Conservation (phyloP, 2,329 filamentous ascomycete genomes). For the Trichoderma cornu-damae region DNA sequence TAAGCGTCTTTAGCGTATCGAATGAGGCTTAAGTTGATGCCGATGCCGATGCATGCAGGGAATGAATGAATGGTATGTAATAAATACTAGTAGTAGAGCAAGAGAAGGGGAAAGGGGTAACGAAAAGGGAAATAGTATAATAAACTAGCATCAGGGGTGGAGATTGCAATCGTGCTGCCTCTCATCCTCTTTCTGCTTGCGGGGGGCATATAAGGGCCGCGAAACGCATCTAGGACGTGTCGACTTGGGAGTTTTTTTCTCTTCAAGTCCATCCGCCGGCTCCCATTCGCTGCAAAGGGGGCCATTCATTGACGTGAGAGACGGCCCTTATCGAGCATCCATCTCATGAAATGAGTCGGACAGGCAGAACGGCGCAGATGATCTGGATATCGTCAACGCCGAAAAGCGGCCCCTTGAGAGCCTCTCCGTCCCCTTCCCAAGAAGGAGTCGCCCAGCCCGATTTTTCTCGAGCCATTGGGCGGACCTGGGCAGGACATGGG, state of each 20-base stretch:
- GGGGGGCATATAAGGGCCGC: neutral
- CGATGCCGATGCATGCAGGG: constrained; percentile 3
- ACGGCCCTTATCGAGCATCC: neutral
- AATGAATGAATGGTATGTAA: neutral
- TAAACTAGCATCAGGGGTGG: constrained; percentile 7
- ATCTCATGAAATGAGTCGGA: neutral
- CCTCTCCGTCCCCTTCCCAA: neutral
- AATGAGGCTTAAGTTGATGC: constrained; percentile 8
- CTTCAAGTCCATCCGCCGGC: neutral
- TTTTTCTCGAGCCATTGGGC: neutral
- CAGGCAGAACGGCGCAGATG: neutral
- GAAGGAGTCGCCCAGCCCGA: constrained; percentile 1
- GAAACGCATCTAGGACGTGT: neutral
- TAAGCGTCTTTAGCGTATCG: neutral
- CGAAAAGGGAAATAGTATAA: constrained; percentile 5
- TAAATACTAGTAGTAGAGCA: constrained; percentile 7
- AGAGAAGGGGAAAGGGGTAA: constrained; percentile 6
- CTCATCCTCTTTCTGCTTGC: neutral
- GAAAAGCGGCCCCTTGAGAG: constrained; percentile 4
- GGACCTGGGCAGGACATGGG: neutral
- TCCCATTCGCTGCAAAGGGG: neutral
- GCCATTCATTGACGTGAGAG: neutral
- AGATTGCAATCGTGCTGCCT: neutral
- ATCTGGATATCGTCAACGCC: constrained; percentile 5
- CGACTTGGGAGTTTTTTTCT: neutral